Conservation (phyloP, 2,329 filamentous ascomycete genomes). For the Calonectria hongkongensis region DNA sequence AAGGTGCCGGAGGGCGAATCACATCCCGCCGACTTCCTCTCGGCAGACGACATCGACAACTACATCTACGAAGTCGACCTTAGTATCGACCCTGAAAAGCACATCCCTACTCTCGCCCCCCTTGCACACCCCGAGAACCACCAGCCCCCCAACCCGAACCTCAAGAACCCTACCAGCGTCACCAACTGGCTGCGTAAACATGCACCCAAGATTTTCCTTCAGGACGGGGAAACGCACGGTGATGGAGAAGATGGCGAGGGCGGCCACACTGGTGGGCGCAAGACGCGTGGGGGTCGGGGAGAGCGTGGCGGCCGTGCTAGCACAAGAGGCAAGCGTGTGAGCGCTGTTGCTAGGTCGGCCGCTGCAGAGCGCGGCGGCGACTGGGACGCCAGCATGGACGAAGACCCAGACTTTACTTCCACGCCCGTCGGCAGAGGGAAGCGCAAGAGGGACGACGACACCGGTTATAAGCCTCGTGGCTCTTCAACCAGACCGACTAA, state of each 20-base stretch:
- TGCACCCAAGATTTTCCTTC: constrained; percentile 88
- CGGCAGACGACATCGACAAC: constrained; percentile 82
- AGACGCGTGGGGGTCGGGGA: constrained; percentile 59
- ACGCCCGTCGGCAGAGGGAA: constrained; percentile 62
- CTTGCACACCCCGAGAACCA: constrained; percentile 62
- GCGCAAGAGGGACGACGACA: constrained; percentile 77
- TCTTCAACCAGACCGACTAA: constrained; percentile 72
- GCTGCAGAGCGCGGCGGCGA: constrained; percentile 53
- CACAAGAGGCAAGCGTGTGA: constrained; percentile 61
- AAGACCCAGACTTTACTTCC: constrained; percentile 58
- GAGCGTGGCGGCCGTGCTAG: constrained; percentile 63
- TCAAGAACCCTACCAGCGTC: constrained; percentile 89
- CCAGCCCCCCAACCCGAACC: constrained; percentile 62
- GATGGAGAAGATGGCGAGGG: constrained; percentile 62
- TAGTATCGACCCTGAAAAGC: constrained; percentile 65
- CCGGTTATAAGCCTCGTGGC: constrained; percentile 75
- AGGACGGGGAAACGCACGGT: constrained; percentile 75
- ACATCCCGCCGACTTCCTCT: constrained; percentile 80
- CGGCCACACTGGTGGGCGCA: constrained; percentile 57
- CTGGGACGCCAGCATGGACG: constrained; percentile 63
- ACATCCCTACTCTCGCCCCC: constrained; percentile 71
- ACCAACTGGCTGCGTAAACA: constrained; percentile 96
- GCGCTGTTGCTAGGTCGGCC: constrained; percentile 49
- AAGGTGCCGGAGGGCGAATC: constrained; percentile 70
- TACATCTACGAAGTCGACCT: constrained; percentile 81